A percentile compares a stretch with the other conserved stretches of the same genome.
Conservation (phyloP, 805 yeast species). For the Debaryomyces tyrocola region DNA sequence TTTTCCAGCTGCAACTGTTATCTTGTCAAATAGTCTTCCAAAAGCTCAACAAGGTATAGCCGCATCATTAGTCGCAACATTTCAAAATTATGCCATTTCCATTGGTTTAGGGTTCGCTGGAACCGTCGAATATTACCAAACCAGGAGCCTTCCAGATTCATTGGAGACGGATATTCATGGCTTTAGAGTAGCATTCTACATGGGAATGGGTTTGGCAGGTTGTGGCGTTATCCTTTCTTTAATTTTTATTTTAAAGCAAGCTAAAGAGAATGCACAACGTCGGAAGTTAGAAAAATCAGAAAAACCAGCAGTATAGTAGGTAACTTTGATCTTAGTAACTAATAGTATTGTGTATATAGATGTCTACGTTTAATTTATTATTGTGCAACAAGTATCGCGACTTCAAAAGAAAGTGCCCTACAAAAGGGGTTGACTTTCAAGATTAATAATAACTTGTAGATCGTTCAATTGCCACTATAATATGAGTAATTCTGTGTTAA, state of each 20-base stretch:
- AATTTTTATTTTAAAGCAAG: slow-evolving; percentile 13
- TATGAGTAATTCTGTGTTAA: slow-evolving; percentile 19
- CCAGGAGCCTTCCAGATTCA: slow-evolving; percentile 11
- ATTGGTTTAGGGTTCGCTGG: slow-evolving; percentile 38
- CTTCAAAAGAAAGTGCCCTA: neutral
- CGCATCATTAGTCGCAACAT: slow-evolving; percentile 68
- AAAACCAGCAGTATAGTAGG: neutral
- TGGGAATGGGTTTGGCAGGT: slow-evolving; percentile 37
- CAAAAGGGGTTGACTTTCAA: too few species aligned
- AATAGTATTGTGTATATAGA: neutral
- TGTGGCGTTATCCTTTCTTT: slow-evolving; percentile 22
- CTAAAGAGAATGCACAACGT: neutral
- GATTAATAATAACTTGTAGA: too few species aligned
- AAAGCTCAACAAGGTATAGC: slow-evolving; percentile 72
- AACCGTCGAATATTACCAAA: slow-evolving; percentile 29
- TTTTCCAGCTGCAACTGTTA: slow-evolving; percentile 71
- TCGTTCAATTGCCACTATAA: neutral
- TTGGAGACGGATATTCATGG: slow-evolving; percentile 21
- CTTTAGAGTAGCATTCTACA: slow-evolving; percentile 23
- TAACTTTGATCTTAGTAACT: neutral
- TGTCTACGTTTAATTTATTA: too few species aligned
- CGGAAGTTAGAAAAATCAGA: neutral
- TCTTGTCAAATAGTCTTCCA: slow-evolving; percentile 59
- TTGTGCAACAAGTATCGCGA: neutral
- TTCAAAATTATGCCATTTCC: slow-evolving; percentile 63